Base-by-base conservation (phyloP, 768 basidiomycete species). In the Xanthoconium purpureum region DNA sequence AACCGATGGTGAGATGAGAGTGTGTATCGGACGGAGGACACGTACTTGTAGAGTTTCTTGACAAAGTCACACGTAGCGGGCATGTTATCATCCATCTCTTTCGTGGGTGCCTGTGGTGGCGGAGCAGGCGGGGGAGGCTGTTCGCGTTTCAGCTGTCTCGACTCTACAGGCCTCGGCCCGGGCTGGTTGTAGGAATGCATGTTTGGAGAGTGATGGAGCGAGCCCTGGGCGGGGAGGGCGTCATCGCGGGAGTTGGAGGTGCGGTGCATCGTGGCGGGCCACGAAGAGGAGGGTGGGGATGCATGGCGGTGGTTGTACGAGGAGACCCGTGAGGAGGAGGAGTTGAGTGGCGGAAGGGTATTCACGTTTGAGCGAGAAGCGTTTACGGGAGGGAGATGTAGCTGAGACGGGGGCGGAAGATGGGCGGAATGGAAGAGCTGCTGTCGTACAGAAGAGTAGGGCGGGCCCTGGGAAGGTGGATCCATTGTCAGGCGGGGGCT, bases 61-160 rank as follows among this genome's bases (percentile, higher is more conserved):
- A 95, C 93, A 69, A 96, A 96, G 73, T 95, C 93, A 64, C 85
- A 87, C 33, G 94, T 89, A n/a, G 88, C 83, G 2, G 91, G 87
- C 89, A 91, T 88, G 54, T 79, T 77, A 66, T 91, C 90, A 56
- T 91, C 90, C 11, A 56, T 48, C 37, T 80, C 79, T 33, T 75
- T 75, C 55, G 68, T 53, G 24, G 57, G 50, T 20, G 49, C 47
- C 17, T 55, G 68, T 6, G 54, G 58, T 15, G 62, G 63, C 1
- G 60, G 63, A 0, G 55, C 48, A 3, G 63, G 62, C 4, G 64
- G 66, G 43, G 65, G 60, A 42, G 65, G 68, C 38, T 67, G 70
- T 51, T 70, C 67, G 14, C 67, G 68, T 52, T 73, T 70, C 64
- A 66, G 61, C 44, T 63, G 68, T 47, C 68, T 63, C 3, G 65